Evolutionary conservation across 2,329 filamentous ascomycete species (phyloP).

Genomic region (Fusarium sp.): DNA sequence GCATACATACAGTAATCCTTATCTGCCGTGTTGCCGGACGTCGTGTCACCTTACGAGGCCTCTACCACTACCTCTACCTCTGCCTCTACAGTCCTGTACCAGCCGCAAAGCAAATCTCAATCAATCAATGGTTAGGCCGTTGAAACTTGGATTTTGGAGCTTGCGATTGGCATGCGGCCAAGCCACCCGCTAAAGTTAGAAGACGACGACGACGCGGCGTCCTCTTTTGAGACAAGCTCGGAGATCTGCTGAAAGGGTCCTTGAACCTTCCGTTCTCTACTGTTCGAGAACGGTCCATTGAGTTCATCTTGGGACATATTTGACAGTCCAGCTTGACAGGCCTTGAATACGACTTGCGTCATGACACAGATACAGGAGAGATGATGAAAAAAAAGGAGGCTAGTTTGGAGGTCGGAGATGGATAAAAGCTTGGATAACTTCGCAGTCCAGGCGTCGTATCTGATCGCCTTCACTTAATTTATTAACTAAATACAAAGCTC

Average conservation of each 20-base stretch:
- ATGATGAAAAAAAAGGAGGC: not conserved
- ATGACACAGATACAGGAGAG: not conserved
- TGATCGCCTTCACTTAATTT: not conserved
- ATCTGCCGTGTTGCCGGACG: constrained; percentile 30
- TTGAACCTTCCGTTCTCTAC: not conserved
- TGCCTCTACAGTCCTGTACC: not conserved
- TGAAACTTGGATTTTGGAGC: constrained; percentile 11
- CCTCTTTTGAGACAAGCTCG: constrained; percentile 23
- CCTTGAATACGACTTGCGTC: constrained; percentile 17
- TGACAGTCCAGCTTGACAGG: constrained; percentile 8
- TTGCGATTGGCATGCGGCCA: constrained; percentile 25
- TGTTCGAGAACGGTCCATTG: constrained; percentile 27
- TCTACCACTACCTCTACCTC: not conserved
- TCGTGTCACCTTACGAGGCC: constrained; percentile 4
- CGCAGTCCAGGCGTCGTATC: not conserved
- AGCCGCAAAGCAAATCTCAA: constrained; percentile 28
- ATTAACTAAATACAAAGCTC: constrained; percentile 7
- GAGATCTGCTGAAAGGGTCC: not conserved
- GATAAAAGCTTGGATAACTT: not conserved
- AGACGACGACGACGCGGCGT: constrained; percentile 11
- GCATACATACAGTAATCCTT: constrained; percentile 2
- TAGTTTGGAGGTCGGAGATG: not conserved
- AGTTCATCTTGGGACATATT: constrained; percentile 3
- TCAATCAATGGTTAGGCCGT: not conserved
- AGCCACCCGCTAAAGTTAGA: constrained; percentile 27